Evolutionary conservation across 2,329 filamentous ascomycete genomes (phyloP), one percentile per base, ranked within the genome.

Genomic region (Hortaea werneckii): DNA sequence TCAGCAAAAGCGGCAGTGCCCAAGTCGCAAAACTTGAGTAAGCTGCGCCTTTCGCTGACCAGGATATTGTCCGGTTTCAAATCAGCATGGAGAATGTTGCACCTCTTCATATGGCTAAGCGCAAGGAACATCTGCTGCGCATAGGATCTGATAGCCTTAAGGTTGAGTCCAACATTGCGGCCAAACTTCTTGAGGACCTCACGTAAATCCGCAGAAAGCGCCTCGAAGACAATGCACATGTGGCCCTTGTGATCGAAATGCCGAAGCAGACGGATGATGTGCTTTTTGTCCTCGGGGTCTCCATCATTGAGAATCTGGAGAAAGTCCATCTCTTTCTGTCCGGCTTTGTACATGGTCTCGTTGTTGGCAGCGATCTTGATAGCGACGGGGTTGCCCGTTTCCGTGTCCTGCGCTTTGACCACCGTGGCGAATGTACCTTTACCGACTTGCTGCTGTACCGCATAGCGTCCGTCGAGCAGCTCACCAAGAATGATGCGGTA

Each of bases 361-460:
- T 98, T 96, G 66, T 94, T 94, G 52, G 92, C 85, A 67, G 96
- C 94, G 58, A 98, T 92, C 69, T 98, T 98, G 74, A 98, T 85
- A 26, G 92, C 92, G 29, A 96, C 89, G n/a, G 85, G 65, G 56
- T 79, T 78, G 47, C 59, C 61, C 40, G 77, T 85, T 41, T 79
- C 80, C 20, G 83, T 77, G 65, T 95, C 89, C 51, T 79, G 76
- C 20, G 92, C 92, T 53, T 87, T 82, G 43, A 92, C 87, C n/a
- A 98, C 92, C 6, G 87, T 88, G 0, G 92, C 94, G 64, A 95
- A 98, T 77, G 95, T 95, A 57, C 92, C 92, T 66, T 87, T 88
- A 52, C 92, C 92, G 20, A 98, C 75, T 43, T 83, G 83, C 48
- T 89, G 80, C 63, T 90, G 84, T 29, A 98, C 80, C 62, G 92